A percentile compares a stretch with the other conserved stretches of the same genome.
phyloP scores from a whole-genome alignment of 2,329 filamentous ascomycete species.

The Apiospora hydei region DNA sequence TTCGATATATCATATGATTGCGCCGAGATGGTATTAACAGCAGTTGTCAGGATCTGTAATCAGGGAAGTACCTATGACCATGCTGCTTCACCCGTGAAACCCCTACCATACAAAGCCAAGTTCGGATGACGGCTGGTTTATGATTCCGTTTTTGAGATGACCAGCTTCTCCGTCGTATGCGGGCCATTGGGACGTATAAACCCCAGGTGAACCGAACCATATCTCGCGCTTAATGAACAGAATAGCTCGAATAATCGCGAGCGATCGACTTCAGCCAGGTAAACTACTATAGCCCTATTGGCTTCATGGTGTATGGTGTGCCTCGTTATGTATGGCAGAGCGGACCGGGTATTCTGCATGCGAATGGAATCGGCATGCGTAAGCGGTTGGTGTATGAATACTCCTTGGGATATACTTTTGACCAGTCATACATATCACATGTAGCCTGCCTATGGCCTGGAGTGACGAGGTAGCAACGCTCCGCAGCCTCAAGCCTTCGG shows the following conservation, averaged over 20 bases:
- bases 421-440: not conserved
- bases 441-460: not conserved
- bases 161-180: not conserved
- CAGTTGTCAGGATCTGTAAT: not conserved
- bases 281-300: not conserved
- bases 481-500: not conserved
- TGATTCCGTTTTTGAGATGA: not conserved
- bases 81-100: not conserved
- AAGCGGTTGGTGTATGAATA: not conserved
- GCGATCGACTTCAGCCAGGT: not conserved
- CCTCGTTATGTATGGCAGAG: not conserved
- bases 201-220: not conserved
- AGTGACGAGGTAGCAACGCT: not conserved
- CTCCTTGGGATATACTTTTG: not conserved
- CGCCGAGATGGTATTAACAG: not conserved
- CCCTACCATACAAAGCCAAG: not conserved
- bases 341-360: not conserved
- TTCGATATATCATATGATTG: not conserved
- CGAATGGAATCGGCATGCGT: not conserved
- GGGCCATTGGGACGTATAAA: not conserved
- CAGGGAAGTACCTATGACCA: not conserved
- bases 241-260: not conserved
- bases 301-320: not conserved
- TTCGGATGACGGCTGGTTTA: not conserved
- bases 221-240: not conserved